Base-by-base conservation (phyloP, 1,284 basidiomycete species). In the Pascua sp. region DNA sequence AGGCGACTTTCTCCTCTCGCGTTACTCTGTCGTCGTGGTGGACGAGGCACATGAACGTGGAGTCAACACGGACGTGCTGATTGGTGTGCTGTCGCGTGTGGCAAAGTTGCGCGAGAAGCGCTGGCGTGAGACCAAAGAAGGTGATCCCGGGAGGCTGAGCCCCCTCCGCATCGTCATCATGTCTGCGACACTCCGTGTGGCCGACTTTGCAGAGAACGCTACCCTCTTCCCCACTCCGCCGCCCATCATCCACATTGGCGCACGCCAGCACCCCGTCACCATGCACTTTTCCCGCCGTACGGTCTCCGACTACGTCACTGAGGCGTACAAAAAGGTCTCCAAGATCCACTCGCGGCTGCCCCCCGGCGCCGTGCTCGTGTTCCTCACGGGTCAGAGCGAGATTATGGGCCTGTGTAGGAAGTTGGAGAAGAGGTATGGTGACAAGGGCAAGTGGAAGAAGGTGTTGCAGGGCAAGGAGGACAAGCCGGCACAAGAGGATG, bases 1-100 rank as follows among this genome's bases (percentile, higher is more conserved):
- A 0, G 85, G 84, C 13, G 95, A 99, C 72, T 95, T 98, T 71
- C 76, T 97, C 38, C 81, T 98, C 15, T 85, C 81, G 52, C 90
- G 88, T 72, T 99, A 99, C 76, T 93, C 90, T 24, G 89, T 96
- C 39, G 85, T 99, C 63, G 88, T 98, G 57, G 89, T 97, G 55
- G 96, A 99, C 67, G 96, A 99, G 77, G 96, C 96, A 0, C 96
- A 98, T 77, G 96, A 99, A 76, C 81, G 96, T 59, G 96, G 92
- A 65, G 90, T 98, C 80, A 98, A 98, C 73, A 98, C 96, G 7
- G 96, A 99, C 74, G 92, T 99, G 47, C 81, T 98, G 47, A 92
- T 98, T 60, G 96, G 96, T 49, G 91, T 97, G 9, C 80, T 99
- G 38, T 96, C 92, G 68, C 85, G 96, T 43, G 90, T 98, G 5